Conservation (phyloP, 2,329 filamentous ascomycete genomes). For the Mariannaea elegans region DNA sequence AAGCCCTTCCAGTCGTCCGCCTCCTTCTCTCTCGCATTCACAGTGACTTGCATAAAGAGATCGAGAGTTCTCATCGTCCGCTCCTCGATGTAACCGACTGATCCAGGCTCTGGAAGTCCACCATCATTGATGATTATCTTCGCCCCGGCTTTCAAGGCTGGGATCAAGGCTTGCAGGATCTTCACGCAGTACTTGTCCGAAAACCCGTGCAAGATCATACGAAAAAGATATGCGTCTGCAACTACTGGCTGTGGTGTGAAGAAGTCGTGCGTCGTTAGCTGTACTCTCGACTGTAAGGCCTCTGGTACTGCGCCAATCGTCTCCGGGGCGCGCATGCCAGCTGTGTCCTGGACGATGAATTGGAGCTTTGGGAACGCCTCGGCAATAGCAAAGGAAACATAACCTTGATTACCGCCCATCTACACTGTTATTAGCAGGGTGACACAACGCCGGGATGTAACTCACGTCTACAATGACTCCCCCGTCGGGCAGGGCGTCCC, state of each 20-base stretch:
- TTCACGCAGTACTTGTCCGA: constrained; percentile 44
- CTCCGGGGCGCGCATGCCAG: constrained; percentile 40
- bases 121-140: constrained; percentile 41
- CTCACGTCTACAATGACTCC: no score
- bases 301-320: neutral
- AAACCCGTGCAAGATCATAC: constrained; percentile 47
- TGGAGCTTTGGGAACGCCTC: constrained; percentile 34
- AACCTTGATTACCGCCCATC: constrained; percentile 38
- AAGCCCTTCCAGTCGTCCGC: no score
- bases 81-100: no score
- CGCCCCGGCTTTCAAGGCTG: constrained; percentile 24
- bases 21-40: no score
- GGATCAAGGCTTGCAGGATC: constrained; percentile 40
- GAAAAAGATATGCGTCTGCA: constrained; percentile 43
- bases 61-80: no score
- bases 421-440: constrained; percentile 28
- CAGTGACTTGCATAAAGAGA: no score
- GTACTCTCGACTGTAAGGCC: neutral
- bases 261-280: constrained; percentile 39
- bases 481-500: no score
- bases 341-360: constrained; percentile 61
- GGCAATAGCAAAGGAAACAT: constrained; percentile 35
- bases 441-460: no score
- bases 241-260: constrained; percentile 39
- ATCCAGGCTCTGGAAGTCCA: no score